Evolutionary conservation across 2,329 filamentous ascomycete genomes (phyloP).

Genomic region (Xylaria sp.): DNA sequence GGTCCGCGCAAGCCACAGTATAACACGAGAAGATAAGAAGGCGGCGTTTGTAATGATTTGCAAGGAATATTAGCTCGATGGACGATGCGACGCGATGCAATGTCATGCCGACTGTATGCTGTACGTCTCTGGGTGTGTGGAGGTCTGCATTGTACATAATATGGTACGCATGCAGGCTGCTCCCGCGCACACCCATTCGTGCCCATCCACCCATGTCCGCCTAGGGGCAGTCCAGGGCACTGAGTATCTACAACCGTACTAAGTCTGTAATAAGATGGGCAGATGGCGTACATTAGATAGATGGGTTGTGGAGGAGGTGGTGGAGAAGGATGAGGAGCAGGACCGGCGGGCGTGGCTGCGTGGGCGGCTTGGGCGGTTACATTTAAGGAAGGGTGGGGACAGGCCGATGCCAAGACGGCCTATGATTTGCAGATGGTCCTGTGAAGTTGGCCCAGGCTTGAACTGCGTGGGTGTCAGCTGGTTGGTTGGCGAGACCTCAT

Average conservation of each 20-base stretch:
- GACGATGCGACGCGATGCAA: constrained; percentile 31
- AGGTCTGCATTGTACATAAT: not conserved
- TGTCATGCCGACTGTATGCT: constrained; percentile 31
- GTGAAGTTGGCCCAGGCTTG: constrained; percentile 34
- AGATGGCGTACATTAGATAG: not conserved
- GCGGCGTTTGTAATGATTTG: constrained; percentile 14
- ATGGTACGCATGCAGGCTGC: not conserved
- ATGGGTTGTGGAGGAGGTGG: constrained; percentile 4
- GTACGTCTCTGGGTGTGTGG: constrained; percentile 1
- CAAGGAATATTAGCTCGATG: constrained; percentile 10
- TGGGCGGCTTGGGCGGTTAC: constrained; percentile 34
- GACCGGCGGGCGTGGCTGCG: constrained; percentile 9
- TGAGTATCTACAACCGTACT: no score
- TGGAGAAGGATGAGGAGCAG: not conserved
- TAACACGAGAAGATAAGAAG: constrained; percentile 35
- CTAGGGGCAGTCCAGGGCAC: not conserved
- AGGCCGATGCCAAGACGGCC: constrained; percentile 28
- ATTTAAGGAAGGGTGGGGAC: constrained; percentile 32
- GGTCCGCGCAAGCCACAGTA: constrained; percentile 33
- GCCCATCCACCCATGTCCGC: no score
- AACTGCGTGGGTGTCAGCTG: constrained; percentile 41
- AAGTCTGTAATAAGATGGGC: not conserved
- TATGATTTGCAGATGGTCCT: constrained; percentile 44
- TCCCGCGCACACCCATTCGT: not conserved
- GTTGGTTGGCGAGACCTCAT: constrained; percentile 38